These are phyloP conservation scores for Alternaria solani DNA, from an alignment of 2,329 filamentous ascomycete species.

Conservation along the genomic window DNA sequence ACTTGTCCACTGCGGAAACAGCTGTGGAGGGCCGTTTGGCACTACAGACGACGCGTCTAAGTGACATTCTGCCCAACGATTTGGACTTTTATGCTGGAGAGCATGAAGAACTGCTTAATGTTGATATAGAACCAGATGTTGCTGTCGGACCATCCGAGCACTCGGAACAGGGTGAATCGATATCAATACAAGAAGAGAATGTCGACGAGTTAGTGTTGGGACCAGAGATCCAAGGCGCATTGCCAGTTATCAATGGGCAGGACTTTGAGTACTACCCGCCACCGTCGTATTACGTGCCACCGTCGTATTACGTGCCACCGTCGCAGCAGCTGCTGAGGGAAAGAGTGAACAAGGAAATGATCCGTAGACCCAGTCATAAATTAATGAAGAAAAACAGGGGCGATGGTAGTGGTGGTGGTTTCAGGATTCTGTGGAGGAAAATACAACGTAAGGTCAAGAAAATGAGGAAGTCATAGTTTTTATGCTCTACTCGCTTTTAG, in stretches of 20 bases:
- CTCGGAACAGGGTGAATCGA: background rate
- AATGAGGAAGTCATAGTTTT: background rate
- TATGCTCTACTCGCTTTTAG: background rate
- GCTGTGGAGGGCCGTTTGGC: background rate
- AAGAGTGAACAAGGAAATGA: background rate
- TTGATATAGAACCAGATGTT: background rate
- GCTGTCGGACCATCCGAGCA: background rate
- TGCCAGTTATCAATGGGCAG: background rate
- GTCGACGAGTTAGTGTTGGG: background rate
- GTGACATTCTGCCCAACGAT: constrained; percentile 11
- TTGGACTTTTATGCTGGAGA: background rate
- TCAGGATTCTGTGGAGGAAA: background rate
- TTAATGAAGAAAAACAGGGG: background rate
- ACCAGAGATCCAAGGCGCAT: background rate
- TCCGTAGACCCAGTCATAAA: background rate
- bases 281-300: background rate
- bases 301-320: too few species aligned
- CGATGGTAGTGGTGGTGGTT: background rate
- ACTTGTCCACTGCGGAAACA: background rate
- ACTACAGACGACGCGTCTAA: background rate
- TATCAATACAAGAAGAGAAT: background rate
- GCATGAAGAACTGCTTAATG: background rate
- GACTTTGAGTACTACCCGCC: constrained; percentile 17
- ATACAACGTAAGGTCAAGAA: background rate
- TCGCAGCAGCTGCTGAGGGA: background rate